Base-by-base conservation (phyloP, 768 basidiomycete species). In the Kwoniella heveanensis region DNA sequence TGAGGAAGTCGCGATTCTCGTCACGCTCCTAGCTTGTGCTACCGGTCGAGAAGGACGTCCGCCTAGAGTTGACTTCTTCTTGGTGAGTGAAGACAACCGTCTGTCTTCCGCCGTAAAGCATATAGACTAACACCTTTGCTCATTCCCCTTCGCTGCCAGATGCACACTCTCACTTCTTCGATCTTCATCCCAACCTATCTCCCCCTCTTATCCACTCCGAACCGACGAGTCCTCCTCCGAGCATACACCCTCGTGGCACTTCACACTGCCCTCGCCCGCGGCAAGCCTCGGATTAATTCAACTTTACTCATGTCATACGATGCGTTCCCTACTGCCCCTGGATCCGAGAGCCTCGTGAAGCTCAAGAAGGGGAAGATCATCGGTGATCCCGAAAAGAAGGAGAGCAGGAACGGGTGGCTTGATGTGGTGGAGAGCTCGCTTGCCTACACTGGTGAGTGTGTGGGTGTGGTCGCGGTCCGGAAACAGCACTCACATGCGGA, bases 131-230 rank as follows among this genome's bases (percentile, higher is more conserved):
- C n/a, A n/a, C n/a, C n/a, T n/a, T n/a, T n/a, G n/a, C n/a, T n/a
- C n/a, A n/a, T n/a, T 25, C 48, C 3, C 9, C 56, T 4, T 13
- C 37, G 13, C 44, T 30, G 9, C 25, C 59, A 76, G 74, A 73
- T 73, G 72, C 74, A 76, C 61, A 59, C 62, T 25, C 57, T 73
- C 17, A 76, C 74, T 7, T 69, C 69, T 4, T 76, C 74, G 0
- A 65, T 76, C 49, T 73, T 76, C 60, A 46, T 76, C 8, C 70
- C 69, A 6, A 63, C 74, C 1, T 69, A 65, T 58, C 50, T 73
- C n/a, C 32, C 55, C 4, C 37, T 67, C 6, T 54, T 73, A 0
- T 57, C 67, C 2, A 59, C 62, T 4, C 60, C 69, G 6, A 37
- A 73, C 13, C 63, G 74, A 10, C 60, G 66, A 22, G 44, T 65